Percentiles rank a stretch among this genome's conserved stretches.
Conservation (phyloP, 345 rosid species). For the Syzygium oleosum region DNA sequence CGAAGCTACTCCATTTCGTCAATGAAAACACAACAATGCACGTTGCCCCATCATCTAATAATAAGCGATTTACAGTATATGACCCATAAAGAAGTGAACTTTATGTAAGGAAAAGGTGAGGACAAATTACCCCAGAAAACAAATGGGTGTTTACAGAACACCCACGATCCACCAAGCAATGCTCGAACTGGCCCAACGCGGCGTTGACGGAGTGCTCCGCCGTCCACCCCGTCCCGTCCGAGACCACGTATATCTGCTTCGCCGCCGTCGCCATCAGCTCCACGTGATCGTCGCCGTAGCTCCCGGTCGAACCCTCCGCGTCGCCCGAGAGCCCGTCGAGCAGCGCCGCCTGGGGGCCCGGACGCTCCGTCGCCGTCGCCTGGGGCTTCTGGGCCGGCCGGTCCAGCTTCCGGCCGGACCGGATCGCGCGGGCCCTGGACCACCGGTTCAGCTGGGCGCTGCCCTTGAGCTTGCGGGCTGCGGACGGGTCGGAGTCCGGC, state of each 20-base stretch:
- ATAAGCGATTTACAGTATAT: not conserved
- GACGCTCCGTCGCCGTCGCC: not conserved
- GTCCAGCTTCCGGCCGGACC: conserved; percentile 62
- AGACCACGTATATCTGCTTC: conserved; percentile 73
- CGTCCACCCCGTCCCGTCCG: conserved; percentile 99
- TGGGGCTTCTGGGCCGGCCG: conserved; percentile 19
- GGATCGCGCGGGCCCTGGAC: conserved; percentile 73
- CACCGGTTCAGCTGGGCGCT: conserved; percentile 79
- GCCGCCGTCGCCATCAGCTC: conserved; percentile 12
- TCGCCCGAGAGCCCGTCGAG: conserved; percentile 4
- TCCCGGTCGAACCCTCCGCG: not conserved
- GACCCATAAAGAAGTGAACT: not conserved
- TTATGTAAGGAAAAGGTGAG: not conserved
- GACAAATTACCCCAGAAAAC: conserved; percentile 67
- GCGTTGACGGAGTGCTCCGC: conserved; percentile 82
- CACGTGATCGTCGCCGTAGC: conserved; percentile 18
- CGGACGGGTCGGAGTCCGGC: conserved; percentile 19
- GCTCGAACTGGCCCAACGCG: conserved; percentile 85
- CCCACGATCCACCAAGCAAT: conserved; percentile 81
- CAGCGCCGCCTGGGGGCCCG: conserved; percentile 5
- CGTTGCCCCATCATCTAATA: not conserved
- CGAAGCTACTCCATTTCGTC: not conserved
- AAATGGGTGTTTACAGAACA: conserved; percentile 89
- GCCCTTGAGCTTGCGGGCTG: conserved; percentile 35
- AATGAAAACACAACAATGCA: not conserved